phyloP scores from a whole-genome alignment of 1,139 yeast genomes.

The Nakaseomyces bracarensis region DNA sequence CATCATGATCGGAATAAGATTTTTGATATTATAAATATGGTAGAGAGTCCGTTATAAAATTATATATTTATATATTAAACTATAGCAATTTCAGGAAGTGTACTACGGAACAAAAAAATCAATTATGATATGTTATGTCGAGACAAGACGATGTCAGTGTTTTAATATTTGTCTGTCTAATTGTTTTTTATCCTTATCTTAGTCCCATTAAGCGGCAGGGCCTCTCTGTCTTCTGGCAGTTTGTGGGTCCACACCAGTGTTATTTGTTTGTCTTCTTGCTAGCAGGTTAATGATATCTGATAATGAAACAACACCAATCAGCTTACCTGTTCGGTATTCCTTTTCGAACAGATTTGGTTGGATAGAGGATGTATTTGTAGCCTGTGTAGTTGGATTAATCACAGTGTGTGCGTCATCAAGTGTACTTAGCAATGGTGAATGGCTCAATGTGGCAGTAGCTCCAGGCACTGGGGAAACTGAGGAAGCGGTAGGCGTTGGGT shows the following conservation, averaged over 20 bases:
- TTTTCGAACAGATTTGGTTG: constrained; percentile 31
- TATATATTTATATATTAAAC: not conserved
- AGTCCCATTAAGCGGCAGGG: not conserved
- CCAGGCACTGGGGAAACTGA: constrained; percentile 8
- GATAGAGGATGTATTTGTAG: constrained; percentile 14
- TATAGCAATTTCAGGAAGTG: no score
- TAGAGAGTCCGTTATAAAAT: not conserved
- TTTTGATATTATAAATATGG: no score
- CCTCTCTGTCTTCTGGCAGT: constrained; percentile 85
- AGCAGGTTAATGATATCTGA: constrained; percentile 80
- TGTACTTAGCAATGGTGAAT: constrained; percentile 23
- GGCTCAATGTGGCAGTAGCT: constrained; percentile 7
- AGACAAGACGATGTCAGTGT: not conserved
- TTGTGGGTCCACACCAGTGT: constrained; percentile 68
- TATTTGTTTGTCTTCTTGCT: constrained; percentile 56
- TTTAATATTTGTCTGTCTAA: no score
- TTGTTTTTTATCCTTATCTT: no score
- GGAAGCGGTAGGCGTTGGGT: constrained; percentile 8
- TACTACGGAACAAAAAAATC: not conserved
- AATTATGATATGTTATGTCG: not conserved
- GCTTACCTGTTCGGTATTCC: constrained; percentile 57
- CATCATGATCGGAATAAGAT: no score
- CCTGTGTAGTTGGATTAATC: constrained; percentile 24
- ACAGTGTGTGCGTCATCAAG: constrained; percentile 21
- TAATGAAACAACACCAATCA: constrained; percentile 82